Evolutionary conservation across 2,329 filamentous ascomycete species (phyloP), one percentile per base, ranked within the genome.

Genomic region (Cercospora beticola): DNA sequence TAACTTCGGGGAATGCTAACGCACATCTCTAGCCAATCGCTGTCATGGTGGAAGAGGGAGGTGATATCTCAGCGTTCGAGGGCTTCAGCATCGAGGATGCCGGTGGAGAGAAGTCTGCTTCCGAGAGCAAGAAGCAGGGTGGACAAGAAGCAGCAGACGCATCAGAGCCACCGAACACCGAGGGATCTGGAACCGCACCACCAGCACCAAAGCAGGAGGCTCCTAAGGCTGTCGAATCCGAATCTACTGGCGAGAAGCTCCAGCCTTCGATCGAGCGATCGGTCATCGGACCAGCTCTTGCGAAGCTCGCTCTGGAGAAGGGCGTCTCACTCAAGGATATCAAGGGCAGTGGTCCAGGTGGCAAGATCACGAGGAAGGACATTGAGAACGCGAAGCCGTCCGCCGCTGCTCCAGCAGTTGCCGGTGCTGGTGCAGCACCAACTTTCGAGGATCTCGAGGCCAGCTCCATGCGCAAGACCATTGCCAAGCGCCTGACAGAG

Each of bases 401-500:
- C 31, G 68, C 84, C 70, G 81, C 79, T 49, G 79, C 82, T 65
- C 74, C 84, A 54, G 78, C 83, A 33, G 82, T 84, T 57, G 80
- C 83, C 26, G 82, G 84, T 64, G 83, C 87, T 62, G 83, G 87
- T 60, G 79, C 75, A 68, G 88, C 85, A 58, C 86, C 92, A 69
- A 83, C 87, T 68, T 98, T 92, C 83, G 90, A 93, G 82, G 95
- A 99, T 79, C 88, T 88, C 70, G 92, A 93, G 72, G 88, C 94
- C 75, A 91, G 87, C 78, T 91, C 91, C 81, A 99, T 99, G 95
- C 94, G 95, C 86, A 98, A 97, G 89, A 94, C 92, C 74, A 99
- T 99, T 81, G 95, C 95, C 81, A 89, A 84, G 82, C 93, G 95
- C 76, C 91, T 99, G 69, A 90, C 90, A 78, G 87, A 97, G 84